Percentiles rank a stretch among this genome's conserved stretches.
phyloP scores from a whole-genome alignment of 2,329 filamentous ascomycete species.

The Plenodomus lindquistii region DNA sequence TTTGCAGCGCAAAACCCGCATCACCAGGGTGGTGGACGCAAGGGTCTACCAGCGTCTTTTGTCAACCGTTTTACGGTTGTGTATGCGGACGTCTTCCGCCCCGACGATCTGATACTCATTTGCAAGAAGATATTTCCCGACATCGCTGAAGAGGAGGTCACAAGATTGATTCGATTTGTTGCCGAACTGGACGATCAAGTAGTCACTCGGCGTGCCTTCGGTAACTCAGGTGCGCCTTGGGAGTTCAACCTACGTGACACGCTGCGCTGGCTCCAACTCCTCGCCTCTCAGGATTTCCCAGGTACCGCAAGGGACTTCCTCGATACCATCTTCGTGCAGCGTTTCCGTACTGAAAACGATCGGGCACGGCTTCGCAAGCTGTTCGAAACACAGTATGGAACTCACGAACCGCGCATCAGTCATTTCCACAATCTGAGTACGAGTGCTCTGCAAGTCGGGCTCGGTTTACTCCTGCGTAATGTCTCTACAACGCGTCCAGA shows the following conservation, averaged over 20 bases:
- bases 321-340: constrained; percentile 79
- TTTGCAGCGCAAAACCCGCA: constrained; percentile 98
- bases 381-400: constrained; percentile 67
- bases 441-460: constrained; percentile 74
- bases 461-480: constrained; percentile 71
- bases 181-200: constrained; percentile 75
- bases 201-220: constrained; percentile 58
- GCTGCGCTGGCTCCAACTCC: constrained; percentile 80
- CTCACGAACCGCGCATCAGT: constrained; percentile 35
- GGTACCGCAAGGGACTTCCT: constrained; percentile 73
- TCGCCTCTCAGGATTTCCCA: constrained; percentile 61
- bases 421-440: constrained; percentile 73
- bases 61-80: constrained; percentile 98
- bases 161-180: constrained; percentile 77
- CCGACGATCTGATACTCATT: constrained; percentile 80
- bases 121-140: constrained; percentile 75
- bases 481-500: constrained; percentile 30
- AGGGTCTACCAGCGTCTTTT: constrained; percentile 92
- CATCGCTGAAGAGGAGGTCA: constrained; percentile 62
- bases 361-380: constrained; percentile 66
- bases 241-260: constrained; percentile 94
- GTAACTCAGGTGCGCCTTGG: constrained; percentile 75
- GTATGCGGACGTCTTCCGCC: constrained; percentile 86
- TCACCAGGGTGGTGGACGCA: constrained; percentile 92
- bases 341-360: constrained; percentile 77